Conservation (phyloP, 129 eudicot genomes). For the Flaveria bidentis region DNA sequence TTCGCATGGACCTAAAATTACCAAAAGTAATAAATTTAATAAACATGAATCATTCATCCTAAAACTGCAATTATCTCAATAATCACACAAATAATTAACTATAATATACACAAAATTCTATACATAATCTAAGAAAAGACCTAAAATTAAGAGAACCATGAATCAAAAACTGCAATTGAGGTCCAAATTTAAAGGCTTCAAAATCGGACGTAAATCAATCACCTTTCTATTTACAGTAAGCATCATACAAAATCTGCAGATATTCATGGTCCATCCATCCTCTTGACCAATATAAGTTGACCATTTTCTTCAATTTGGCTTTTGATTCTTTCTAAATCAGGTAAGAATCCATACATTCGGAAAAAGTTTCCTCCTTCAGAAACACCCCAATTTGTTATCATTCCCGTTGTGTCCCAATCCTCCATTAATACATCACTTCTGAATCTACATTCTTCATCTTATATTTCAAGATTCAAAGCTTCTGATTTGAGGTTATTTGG, state of each 20-base stretch:
- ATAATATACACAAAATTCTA: too few species aligned
- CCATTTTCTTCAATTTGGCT: conserved; percentile 29
- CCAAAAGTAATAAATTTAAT: too few species aligned
- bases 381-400: conserved; percentile 31
- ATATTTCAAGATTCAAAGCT: conserved; percentile 17
- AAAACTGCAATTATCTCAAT: too few species aligned
- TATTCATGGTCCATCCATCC: conserved; percentile 37
- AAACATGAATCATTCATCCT: too few species aligned
- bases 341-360: conserved; percentile 54
- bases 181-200: conserved; percentile 52
- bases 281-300: conserved; percentile 37
- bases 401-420: conserved; percentile 33
- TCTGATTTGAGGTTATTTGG: conserved; percentile 16
- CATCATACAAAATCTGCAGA: conserved; percentile 20
- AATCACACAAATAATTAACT: too few species aligned
- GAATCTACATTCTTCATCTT: neutral
- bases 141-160: neutral
- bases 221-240: conserved; percentile 34
- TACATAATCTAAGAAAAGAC: neutral
- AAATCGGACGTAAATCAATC: conserved; percentile 31
- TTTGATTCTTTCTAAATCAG: conserved; percentile 65
- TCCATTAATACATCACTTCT: neutral
- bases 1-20: too few species aligned
- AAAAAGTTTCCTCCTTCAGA: conserved; percentile 40
- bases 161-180: conserved; percentile 14